Conservation (phyloP, 371 early-diverging fungal species). For the Zancudomyces culisetae region DNA sequence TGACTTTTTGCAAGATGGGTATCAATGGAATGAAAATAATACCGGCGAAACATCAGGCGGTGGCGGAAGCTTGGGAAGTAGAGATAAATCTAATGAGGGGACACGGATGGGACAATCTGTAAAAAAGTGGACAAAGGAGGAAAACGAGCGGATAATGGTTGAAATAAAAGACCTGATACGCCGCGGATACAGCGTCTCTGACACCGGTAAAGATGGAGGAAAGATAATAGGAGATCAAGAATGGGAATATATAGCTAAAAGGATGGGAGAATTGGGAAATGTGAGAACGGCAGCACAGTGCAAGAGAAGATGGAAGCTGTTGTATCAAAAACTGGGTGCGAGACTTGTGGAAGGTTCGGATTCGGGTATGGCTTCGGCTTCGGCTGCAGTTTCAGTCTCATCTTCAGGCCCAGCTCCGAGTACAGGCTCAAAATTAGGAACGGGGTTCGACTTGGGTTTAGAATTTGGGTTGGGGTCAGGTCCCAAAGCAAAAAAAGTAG, state of each 20-base stretch:
- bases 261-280: slow-evolving; percentile 6
- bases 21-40: not conserved
- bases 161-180: slow-evolving; percentile 15
- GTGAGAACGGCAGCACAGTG: slow-evolving; percentile 13
- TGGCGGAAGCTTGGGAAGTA: not conserved
- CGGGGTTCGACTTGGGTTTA: too few relatives aligned
- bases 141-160: slow-evolving; percentile 13
- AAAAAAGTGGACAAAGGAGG: slow-evolving; percentile 14
- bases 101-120: not conserved
- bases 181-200: slow-evolving; percentile 5
- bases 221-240: slow-evolving; percentile 5
- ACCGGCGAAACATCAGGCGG: not conserved
- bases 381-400: too few relatives aligned
- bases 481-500: too few relatives aligned
- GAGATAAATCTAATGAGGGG: not conserved
- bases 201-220: slow-evolving; percentile 4
- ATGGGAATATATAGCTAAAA: slow-evolving; percentile 12
- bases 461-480: too few relatives aligned
- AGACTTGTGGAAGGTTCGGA: slow-evolving; percentile 20
- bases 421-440: too few relatives aligned
- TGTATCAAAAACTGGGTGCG: slow-evolving; percentile 13
- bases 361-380: too few relatives aligned
- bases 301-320: slow-evolving; percentile 19
- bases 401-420: too few relatives aligned
- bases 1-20: not conserved